A percentile compares a stretch with the other conserved stretches of the same genome.
Evolutionary conservation across 2,329 filamentous ascomycete genomes (phyloP).

Genomic region (Nemania sp.): DNA sequence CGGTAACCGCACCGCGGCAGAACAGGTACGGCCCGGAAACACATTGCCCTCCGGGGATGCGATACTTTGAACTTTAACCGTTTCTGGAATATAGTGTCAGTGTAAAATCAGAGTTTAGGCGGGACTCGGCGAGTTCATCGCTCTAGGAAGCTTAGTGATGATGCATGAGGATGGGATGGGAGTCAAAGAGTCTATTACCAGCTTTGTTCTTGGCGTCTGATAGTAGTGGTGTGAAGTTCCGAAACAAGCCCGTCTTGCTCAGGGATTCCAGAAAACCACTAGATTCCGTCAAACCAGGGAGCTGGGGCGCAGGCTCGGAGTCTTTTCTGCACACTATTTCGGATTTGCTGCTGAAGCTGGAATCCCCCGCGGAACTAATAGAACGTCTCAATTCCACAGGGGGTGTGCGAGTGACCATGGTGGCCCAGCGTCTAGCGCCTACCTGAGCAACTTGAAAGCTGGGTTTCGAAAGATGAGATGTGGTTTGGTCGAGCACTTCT

Average conservation of each 20-base stretch:
- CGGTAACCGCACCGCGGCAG: constrained; percentile 8
- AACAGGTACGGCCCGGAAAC: background rate
- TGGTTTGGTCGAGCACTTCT: constrained; percentile 6
- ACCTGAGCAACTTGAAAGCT: background rate
- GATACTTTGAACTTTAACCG: constrained; percentile 19
- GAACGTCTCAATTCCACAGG: constrained; percentile 1
- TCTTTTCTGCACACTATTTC: constrained; percentile 8
- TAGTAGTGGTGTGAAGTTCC: constrained; percentile 11
- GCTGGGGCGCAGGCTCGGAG: constrained; percentile 24
- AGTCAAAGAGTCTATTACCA: constrained; percentile 10
- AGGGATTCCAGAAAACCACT: constrained; percentile 23
- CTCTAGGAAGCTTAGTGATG: background rate
- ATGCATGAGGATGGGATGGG: background rate
- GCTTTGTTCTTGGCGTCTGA: background rate
- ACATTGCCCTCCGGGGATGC: background rate
- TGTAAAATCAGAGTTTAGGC: constrained; percentile 1
- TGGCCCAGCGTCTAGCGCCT: constrained; percentile 12
- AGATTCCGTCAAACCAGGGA: constrained; percentile 31
- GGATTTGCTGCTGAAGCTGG: constrained; percentile 26
- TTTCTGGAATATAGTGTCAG: constrained; percentile 13
- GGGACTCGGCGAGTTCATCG: background rate
- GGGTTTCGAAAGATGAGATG: constrained; percentile 3
- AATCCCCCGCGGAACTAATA: constrained; percentile 14
- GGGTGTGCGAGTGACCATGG: constrained; percentile 13
- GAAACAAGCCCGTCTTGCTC: constrained; percentile 23